Evolutionary conservation across 768 basidiomycete species (phyloP).

Genomic region (Clitopilus passeckerianus): DNA sequence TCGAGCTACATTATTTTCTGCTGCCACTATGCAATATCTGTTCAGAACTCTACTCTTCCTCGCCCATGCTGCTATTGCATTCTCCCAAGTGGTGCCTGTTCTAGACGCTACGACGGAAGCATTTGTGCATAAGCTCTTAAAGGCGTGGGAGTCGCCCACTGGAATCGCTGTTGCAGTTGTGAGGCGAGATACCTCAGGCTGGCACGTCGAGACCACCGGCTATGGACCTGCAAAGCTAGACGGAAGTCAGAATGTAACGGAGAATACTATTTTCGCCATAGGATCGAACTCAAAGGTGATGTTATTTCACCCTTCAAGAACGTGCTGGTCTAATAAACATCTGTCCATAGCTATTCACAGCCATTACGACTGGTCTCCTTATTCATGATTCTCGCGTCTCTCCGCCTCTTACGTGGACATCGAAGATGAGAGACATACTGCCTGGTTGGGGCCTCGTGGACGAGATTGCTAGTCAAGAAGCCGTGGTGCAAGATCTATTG

Average conservation of each 20-base stretch:
- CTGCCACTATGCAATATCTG: background rate
- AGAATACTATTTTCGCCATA: constrained; percentile 21
- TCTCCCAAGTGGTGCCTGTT: background rate
- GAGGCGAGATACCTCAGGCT: constrained; percentile 14
- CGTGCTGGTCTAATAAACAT: background rate
- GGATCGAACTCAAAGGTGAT: constrained; percentile 27
- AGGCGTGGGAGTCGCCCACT: constrained; percentile 18
- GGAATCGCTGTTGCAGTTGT: constrained; percentile 25
- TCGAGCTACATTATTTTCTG: too few species aligned
- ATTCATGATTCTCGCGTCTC: constrained; percentile 14
- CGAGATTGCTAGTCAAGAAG: constrained; percentile 16
- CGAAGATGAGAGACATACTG: constrained; percentile 17
- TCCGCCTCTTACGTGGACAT: constrained; percentile 21
- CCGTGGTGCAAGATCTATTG: constrained; percentile 17
- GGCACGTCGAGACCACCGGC: constrained; percentile 25
- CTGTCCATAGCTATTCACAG: constrained; percentile 12
- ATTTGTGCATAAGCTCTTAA: constrained; percentile 5
- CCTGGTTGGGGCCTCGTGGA: constrained; percentile 20
- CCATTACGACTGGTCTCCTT: constrained; percentile 16
- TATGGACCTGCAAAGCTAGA: constrained; percentile 20
- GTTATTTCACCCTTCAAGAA: background rate
- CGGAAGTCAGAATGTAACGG: constrained; percentile 16
- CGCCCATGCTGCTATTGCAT: background rate
- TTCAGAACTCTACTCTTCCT: background rate
- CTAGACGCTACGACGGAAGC: constrained; percentile 5